A percentile compares a stretch with the other conserved stretches of the same genome.
These are phyloP conservation scores for Aspergillus ochraceus DNA, from an alignment of 2,329 filamentous ascomycete genomes.

Conservation along the genomic window DNA sequence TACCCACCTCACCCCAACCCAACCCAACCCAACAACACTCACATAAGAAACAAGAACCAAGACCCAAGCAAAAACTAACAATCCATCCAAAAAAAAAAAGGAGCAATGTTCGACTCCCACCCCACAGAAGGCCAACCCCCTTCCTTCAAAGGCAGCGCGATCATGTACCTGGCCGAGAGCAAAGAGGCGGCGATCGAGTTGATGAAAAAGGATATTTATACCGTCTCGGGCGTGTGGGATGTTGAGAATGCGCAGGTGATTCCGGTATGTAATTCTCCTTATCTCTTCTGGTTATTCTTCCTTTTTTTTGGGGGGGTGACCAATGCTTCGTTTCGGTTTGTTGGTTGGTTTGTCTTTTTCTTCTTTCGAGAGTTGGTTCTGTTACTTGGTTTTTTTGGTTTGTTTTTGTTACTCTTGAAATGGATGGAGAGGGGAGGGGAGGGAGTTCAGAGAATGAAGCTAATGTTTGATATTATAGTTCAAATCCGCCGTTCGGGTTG, in stretches of 20 bases:
- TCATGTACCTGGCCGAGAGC: slow-evolving; percentile 66
- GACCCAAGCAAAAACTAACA: not conserved
- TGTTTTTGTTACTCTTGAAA: not conserved
- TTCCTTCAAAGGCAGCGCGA: slow-evolving; percentile 71
- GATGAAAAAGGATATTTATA: slow-evolving; percentile 73
- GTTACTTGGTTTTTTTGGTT: not conserved
- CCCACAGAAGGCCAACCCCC: slow-evolving; percentile 62
- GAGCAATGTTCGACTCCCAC: slow-evolving; percentile 66
- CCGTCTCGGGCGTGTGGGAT: slow-evolving; percentile 75
- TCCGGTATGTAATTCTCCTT: slow-evolving; percentile 32
- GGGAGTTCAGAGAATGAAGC: not conserved
- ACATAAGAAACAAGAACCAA: not conserved
- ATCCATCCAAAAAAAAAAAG: slow-evolving; percentile 47
- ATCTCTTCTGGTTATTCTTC: not conserved
- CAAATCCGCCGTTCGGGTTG: slow-evolving; percentile 30
- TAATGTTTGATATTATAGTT: slow-evolving; percentile 22
- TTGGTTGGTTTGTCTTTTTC: not conserved
- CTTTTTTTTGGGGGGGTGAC: not conserved
- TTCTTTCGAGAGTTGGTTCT: not conserved
- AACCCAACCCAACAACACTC: too few relatives aligned
- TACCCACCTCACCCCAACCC: too few relatives aligned
- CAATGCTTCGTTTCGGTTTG: too few relatives aligned
- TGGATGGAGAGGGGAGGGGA: too few relatives aligned
- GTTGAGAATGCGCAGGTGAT: slow-evolving; percentile 58
- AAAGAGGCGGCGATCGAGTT: slow-evolving; percentile 68